Percentiles rank a stretch among this genome's conserved stretches.
Evolutionary conservation across 169 alveolate genomes (phyloP).

Genomic region (Eimeria falciformis): DNA sequence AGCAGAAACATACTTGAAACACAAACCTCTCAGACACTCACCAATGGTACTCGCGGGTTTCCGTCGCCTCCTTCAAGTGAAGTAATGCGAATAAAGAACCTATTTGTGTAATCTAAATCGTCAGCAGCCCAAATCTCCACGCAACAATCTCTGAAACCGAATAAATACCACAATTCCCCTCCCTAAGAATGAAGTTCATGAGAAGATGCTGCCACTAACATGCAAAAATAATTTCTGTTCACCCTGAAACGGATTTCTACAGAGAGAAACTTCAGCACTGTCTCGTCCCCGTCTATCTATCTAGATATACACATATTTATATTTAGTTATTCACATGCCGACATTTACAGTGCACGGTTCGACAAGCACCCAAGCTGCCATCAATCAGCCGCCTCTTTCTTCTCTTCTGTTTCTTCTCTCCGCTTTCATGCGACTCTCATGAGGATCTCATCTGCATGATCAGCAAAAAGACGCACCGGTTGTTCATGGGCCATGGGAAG

Average conservation of each 20-base stretch:
- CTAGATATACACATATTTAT: background rate
- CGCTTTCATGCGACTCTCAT: background rate
- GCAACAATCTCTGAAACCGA: constrained; percentile 32
- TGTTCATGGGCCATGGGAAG: constrained; percentile 53
- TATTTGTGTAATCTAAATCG: constrained; percentile 36
- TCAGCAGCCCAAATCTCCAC: constrained; percentile 58
- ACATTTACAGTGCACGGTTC: too few relatives aligned
- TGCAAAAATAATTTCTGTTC: too few relatives aligned
- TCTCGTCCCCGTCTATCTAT: background rate
- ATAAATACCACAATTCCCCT: too few relatives aligned
- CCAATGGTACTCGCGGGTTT: background rate
- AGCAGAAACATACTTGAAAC: too few relatives aligned
- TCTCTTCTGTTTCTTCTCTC: background rate
- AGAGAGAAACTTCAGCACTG: background rate
- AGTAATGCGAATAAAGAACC: constrained; percentile 52
- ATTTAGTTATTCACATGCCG: too few relatives aligned
- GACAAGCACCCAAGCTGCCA: background rate
- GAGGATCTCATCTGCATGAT: background rate
- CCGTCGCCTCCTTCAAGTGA: background rate
- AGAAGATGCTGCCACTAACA: background rate
- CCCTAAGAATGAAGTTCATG: background rate
- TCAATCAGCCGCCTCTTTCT: background rate
- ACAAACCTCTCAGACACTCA: background rate
- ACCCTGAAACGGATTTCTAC: background rate
- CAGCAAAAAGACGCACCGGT: constrained; percentile 32